Conservation (phyloP, 192 early-diverging fungal species). For the Fimicolochytrium jonesii region DNA sequence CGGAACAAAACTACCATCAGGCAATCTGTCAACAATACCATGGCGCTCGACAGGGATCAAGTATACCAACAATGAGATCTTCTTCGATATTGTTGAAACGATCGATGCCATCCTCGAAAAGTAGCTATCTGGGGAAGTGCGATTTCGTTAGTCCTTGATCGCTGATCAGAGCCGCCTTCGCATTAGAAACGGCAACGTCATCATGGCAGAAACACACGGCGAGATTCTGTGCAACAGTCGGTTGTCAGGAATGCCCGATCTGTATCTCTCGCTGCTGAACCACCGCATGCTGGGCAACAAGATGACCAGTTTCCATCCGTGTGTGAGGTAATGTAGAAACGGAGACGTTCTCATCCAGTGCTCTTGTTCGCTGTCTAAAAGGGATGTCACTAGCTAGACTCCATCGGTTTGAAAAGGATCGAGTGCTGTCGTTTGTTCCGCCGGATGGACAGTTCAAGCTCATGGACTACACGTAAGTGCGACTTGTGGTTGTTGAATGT, state of each 20-base stretch:
- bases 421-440: slow-evolving; percentile 83
- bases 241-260: slow-evolving; percentile 91
- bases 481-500: too few species aligned
- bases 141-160: neutral
- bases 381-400: slow-evolving; percentile 29
- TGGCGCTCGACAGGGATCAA: slow-evolving; percentile 86
- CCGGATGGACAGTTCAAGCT: slow-evolving; percentile 91
- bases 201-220: slow-evolving; percentile 76
- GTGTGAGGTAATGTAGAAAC: slow-evolving; percentile 55
- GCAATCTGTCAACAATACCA: slow-evolving; percentile 66
- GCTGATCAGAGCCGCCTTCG: neutral
- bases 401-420: slow-evolving; percentile 74
- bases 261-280: slow-evolving; percentile 70
- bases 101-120: slow-evolving; percentile 79
- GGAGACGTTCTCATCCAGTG: neutral
- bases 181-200: slow-evolving; percentile 58
- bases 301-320: slow-evolving; percentile 76
- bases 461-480: slow-evolving; percentile 61
- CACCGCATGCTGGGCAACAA: slow-evolving; percentile 70
- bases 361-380: slow-evolving; percentile 3
- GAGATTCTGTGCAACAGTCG: slow-evolving; percentile 69
- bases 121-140: slow-evolving; percentile 39
- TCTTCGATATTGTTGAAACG: slow-evolving; percentile 87
- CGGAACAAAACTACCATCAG: slow-evolving; percentile 54
- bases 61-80: slow-evolving; percentile 90